A percentile compares a stretch with the other conserved stretches of the same genome.
Evolutionary conservation across 805 yeast genomes (phyloP).

Genomic region (Metschnikowia reukaufii): DNA sequence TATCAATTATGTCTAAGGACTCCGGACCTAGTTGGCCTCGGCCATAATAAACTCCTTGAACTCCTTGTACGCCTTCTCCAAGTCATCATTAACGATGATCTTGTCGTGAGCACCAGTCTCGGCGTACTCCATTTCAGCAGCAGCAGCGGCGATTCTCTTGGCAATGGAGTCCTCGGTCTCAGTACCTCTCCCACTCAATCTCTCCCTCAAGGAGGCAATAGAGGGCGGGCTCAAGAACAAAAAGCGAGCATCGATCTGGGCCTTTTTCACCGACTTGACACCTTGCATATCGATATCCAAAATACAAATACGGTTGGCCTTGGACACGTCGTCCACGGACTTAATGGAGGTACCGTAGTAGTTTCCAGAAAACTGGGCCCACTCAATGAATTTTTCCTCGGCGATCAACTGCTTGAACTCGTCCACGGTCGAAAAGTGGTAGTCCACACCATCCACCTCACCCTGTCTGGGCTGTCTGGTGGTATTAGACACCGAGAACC

Average conservation of each 20-base stretch:
- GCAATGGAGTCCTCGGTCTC: slow-evolving; percentile 83
- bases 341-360: slow-evolving; percentile 92
- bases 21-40: slow-evolving; percentile 14
- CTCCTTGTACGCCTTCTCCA: slow-evolving; percentile 83
- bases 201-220: slow-evolving; percentile 66
- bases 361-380: slow-evolving; percentile 98
- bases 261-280: slow-evolving; percentile 83
- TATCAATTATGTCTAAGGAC: not conserved
- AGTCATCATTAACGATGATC: slow-evolving; percentile 85
- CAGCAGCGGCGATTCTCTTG: slow-evolving; percentile 84
- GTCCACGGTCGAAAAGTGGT: slow-evolving; percentile 81
- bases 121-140: slow-evolving; percentile 86
- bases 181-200: slow-evolving; percentile 90
- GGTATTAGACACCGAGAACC: slow-evolving; percentile 91
- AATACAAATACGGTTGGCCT: slow-evolving; percentile 73
- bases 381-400: slow-evolving; percentile 80
- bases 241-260: slow-evolving; percentile 80
- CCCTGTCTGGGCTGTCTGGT: slow-evolving; percentile 92
- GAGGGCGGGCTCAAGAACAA: slow-evolving; percentile 93
- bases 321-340: slow-evolving; percentile 73
- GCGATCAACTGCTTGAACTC: slow-evolving; percentile 75
- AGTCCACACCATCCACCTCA: slow-evolving; percentile 85
- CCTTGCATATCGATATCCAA: slow-evolving; percentile 99
- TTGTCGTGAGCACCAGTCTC: slow-evolving; percentile 90
- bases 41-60: slow-evolving; percentile 73